Conservation (phyloP, 2,329 filamentous ascomycete genomes). For the Aspergillus texensis region DNA sequence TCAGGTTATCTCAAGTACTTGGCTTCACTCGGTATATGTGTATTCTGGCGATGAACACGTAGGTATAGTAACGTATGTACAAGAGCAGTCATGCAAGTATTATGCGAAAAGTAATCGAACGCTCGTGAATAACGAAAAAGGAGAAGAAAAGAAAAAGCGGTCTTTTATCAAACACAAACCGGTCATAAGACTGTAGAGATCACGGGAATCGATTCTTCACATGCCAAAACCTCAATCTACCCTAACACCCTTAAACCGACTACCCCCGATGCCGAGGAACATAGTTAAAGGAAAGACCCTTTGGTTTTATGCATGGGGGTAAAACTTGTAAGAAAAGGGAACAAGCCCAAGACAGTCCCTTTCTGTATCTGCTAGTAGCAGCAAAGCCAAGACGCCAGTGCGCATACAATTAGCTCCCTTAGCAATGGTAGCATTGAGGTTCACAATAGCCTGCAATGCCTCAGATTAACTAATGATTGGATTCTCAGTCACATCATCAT, state of each 20-base stretch:
- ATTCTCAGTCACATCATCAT: slow-evolving; percentile 12
- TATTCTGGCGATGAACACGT: slow-evolving; percentile 3
- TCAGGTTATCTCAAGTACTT: background rate
- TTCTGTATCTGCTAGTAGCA: background rate
- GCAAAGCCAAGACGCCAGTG: background rate
- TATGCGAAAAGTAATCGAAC: slow-evolving; percentile 2
- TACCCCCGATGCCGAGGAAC: slow-evolving; percentile 9
- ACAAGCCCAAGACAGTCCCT: background rate
- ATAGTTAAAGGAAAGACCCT: background rate
- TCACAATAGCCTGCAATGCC: background rate
- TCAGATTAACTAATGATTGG: background rate
- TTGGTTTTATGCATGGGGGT: background rate
- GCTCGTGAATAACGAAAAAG: slow-evolving; percentile 1
- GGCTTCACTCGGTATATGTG: background rate
- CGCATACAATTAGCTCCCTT: background rate
- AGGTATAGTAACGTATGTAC: slow-evolving; percentile 7
- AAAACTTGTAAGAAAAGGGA: background rate
- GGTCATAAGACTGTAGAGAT: slow-evolving; percentile 2
- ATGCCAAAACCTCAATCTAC: slow-evolving; percentile 5
- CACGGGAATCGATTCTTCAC: slow-evolving; percentile 3
- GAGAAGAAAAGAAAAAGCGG: background rate
- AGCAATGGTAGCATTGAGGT: background rate
- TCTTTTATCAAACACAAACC: slow-evolving; percentile 4
- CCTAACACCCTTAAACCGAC: slow-evolving; percentile 7
- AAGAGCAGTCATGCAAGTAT: slow-evolving; percentile 4